A percentile compares a stretch with the other conserved stretches of the same genome.
These are phyloP conservation scores for Suhomyces maxii DNA, from an alignment of 1,139 yeast genomes.

Conservation along the genomic window DNA sequence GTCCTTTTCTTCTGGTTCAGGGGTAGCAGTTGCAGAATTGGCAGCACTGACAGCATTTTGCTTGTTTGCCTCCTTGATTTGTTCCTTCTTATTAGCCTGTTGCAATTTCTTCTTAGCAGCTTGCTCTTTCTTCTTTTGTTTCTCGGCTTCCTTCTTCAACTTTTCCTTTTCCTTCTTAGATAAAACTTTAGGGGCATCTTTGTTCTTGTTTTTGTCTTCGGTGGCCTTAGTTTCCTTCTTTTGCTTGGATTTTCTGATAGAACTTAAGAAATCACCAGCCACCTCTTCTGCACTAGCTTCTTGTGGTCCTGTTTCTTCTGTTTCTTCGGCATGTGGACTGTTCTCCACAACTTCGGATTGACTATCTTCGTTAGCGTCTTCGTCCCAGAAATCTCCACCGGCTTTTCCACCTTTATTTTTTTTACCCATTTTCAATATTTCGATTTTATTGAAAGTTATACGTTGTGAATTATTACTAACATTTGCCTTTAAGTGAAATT, in stretches of 20 bases:
- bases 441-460: slow-evolving; percentile 1
- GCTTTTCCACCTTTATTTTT: slow-evolving; percentile 48
- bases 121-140: slow-evolving; percentile 87
- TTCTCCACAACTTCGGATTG: slow-evolving; percentile 53
- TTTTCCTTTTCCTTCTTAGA: slow-evolving; percentile 96
- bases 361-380: slow-evolving; percentile 62
- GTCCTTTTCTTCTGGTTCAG: slow-evolving; percentile 25
- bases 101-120: slow-evolving; percentile 80
- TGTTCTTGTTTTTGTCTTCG: slow-evolving; percentile 46
- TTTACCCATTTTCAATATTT: slow-evolving; percentile 36
- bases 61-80: slow-evolving; percentile 63
- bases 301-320: slow-evolving; percentile 28
- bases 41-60: slow-evolving; percentile 54
- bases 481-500: slow-evolving; percentile 12
- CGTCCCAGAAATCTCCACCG: slow-evolving; percentile 79
- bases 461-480: background rate
- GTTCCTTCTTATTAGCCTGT: slow-evolving; percentile 62
- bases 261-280: slow-evolving; percentile 74
- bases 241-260: slow-evolving; percentile 75
- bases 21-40: slow-evolving; percentile 25
- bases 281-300: slow-evolving; percentile 47
- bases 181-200: slow-evolving; percentile 71
- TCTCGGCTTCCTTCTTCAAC: slow-evolving; percentile 96
- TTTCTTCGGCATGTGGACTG: slow-evolving; percentile 13
- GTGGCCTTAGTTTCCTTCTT: slow-evolving; percentile 65